phyloP scores from a whole-genome alignment of 2,329 filamentous ascomycete species.

The Fusarium ambrosium region DNA sequence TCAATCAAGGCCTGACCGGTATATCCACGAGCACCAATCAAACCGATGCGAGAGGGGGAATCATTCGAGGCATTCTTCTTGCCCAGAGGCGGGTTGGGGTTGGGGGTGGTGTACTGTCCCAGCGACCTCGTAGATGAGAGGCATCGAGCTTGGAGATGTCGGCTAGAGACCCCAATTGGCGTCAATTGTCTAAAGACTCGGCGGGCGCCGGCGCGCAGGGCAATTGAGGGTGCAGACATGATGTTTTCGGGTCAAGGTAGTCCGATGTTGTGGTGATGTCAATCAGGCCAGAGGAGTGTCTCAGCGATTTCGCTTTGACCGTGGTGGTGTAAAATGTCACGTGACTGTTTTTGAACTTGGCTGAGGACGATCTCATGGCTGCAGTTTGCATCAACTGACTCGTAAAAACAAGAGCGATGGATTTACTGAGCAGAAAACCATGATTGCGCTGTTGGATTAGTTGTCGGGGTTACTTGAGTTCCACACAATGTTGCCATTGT shows the following conservation, averaged over 20 bases:
- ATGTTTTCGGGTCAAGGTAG: constrained; percentile 15
- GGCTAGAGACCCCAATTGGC: neutral
- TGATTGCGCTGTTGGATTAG: neutral
- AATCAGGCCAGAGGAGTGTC: neutral
- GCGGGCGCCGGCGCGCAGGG: constrained; percentile 30
- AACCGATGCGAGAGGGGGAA: constrained; percentile 81
- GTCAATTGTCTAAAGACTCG: constrained; percentile 4
- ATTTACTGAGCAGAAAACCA: neutral
- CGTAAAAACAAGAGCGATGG: neutral
- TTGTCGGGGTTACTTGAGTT: rapidly evolving
- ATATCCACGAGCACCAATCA: constrained; percentile 94
- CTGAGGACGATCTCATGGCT: neutral
- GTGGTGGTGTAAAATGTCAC: neutral
- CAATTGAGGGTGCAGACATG: constrained; percentile 29
- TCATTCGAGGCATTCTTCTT: constrained; percentile 89
- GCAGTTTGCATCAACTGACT: neutral
- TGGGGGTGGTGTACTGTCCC: constrained; percentile 61
- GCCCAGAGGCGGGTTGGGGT: constrained; percentile 88
- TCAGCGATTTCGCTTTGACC: neutral
- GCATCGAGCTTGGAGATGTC: neutral
- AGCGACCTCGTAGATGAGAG: constrained; percentile 11
- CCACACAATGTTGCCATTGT: neutral
- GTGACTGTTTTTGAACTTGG: neutral
- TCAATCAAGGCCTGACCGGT: constrained; percentile 92
- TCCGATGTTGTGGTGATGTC: neutral